These are phyloP conservation scores for Neophaeococcomyces mojaviensis DNA, from an alignment of 2,329 filamentous ascomycete species.

Conservation along the genomic window DNA sequence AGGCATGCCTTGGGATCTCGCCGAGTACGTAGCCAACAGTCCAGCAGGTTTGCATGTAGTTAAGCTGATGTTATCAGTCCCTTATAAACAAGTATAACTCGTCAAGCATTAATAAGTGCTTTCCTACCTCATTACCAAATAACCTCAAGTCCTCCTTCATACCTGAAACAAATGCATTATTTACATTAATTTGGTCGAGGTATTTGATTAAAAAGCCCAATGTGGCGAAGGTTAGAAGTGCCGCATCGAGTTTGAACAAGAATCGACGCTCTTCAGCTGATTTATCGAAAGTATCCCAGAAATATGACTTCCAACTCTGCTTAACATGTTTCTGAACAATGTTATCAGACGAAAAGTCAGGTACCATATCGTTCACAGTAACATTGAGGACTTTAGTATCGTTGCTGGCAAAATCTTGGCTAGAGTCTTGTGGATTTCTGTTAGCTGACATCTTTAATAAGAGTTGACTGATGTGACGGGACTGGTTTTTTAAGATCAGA, in stretches of 20 bases:
- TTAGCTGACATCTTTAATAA: too few species aligned
- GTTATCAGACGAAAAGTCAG: too few species aligned
- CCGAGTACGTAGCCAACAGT: conserved; percentile 33
- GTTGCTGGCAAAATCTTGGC: too few species aligned
- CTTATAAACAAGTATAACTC: too few species aligned
- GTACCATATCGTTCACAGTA: too few species aligned
- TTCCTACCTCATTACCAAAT: conserved; percentile 45
- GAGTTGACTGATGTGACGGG: too few species aligned
- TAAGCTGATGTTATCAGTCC: conserved; percentile 21
- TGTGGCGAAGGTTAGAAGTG: conserved; percentile 34
- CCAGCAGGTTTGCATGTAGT: conserved; percentile 36
- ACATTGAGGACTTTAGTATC: too few species aligned
- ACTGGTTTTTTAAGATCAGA: too few species aligned
- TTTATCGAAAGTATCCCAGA: conserved; percentile 49
- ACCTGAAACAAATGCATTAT: conserved; percentile 23
- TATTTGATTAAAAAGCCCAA: conserved; percentile 30
- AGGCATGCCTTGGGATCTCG: too few species aligned
- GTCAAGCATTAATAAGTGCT: too few species aligned
- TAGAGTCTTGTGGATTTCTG: too few species aligned
- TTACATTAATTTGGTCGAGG: conserved; percentile 18
- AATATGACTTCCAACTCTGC: conserved; percentile 32
- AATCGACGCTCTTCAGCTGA: conserved; percentile 34
- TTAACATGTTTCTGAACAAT: too few species aligned
- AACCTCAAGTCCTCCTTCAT: conserved; percentile 44
- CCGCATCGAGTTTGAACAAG: conserved; percentile 32